These are phyloP conservation scores for Arthrobotrys conoides DNA, from an alignment of 2,329 filamentous ascomycete species.

Conservation along the genomic window DNA sequence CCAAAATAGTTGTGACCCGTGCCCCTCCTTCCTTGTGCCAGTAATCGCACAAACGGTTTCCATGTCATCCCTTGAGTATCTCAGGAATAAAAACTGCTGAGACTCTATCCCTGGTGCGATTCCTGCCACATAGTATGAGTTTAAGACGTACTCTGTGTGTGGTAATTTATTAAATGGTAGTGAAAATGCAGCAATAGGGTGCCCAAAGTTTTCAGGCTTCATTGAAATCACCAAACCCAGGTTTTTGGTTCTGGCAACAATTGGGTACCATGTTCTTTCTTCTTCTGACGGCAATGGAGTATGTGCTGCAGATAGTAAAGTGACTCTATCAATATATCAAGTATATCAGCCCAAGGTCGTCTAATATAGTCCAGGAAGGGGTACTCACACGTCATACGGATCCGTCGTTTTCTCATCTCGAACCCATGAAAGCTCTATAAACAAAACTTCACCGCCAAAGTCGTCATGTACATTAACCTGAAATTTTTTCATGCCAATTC, in stretches of 20 bases:
- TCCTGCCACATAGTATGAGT: conserved; percentile 39
- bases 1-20: conserved; percentile 18
- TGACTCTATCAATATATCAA: background rate
- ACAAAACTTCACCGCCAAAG: conserved; percentile 38
- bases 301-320: conserved; percentile 1
- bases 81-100: conserved; percentile 30
- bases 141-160: conserved; percentile 35
- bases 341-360: background rate
- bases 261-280: conserved; percentile 22
- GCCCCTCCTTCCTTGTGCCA: background rate
- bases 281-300: conserved; percentile 2
- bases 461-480: conserved; percentile 43
- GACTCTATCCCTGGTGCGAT: background rate
- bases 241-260: conserved; percentile 20
- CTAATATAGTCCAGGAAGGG: background rate
- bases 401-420: background rate
- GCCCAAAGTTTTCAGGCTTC: conserved; percentile 18
- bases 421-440: conserved; percentile 31
- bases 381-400: conserved; percentile 17
- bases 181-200: conserved; percentile 34
- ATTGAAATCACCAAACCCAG: conserved; percentile 46
- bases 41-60: conserved; percentile 44
- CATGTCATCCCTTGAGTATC: conserved; percentile 35
- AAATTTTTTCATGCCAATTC: conserved; percentile 26
- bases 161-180: conserved; percentile 20